Evolutionary conservation across 2,329 filamentous ascomycete genomes (phyloP).

Genomic region (Pyricularia pennisetigena): DNA sequence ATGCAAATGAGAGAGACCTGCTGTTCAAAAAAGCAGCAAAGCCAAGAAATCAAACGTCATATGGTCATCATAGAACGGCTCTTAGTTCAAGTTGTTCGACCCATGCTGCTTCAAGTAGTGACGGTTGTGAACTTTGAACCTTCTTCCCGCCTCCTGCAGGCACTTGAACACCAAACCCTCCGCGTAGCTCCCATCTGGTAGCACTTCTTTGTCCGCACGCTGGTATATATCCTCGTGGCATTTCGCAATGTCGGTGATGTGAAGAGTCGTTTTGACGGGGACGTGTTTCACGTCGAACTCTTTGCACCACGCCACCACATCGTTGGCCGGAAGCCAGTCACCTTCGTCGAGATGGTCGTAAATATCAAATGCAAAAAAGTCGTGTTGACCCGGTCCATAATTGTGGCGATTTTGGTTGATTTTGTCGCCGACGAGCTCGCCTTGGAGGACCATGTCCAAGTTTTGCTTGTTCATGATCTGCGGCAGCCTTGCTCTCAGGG

Average conservation of each 20-base stretch:
- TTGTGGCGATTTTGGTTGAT: slow-evolving; percentile 19
- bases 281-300: slow-evolving; percentile 12
- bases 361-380: slow-evolving; percentile 15
- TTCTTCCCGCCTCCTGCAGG: background rate
- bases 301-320: background rate
- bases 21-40: background rate
- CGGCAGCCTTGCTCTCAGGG: slow-evolving; percentile 13
- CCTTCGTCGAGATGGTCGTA: background rate
- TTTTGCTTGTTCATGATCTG: slow-evolving; percentile 12
- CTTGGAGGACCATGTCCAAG: slow-evolving; percentile 18
- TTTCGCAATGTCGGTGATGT: slow-evolving; percentile 8
- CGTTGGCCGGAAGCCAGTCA: background rate
- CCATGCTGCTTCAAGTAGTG: background rate
- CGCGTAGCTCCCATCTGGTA: background rate
- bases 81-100: background rate
- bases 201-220: background rate
- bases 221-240: background rate
- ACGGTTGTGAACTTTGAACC: slow-evolving; percentile 6
- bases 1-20: background rate
- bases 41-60: background rate
- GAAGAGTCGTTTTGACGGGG: slow-evolving; percentile 7
- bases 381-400: slow-evolving; percentile 11
- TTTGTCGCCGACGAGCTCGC: slow-evolving; percentile 20
- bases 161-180: slow-evolving; percentile 7
- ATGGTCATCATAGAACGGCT: background rate